These are phyloP conservation scores for Leccinum griseonigrum DNA, from an alignment of 1,284 basidiomycete genomes.

Conservation along the genomic window DNA sequence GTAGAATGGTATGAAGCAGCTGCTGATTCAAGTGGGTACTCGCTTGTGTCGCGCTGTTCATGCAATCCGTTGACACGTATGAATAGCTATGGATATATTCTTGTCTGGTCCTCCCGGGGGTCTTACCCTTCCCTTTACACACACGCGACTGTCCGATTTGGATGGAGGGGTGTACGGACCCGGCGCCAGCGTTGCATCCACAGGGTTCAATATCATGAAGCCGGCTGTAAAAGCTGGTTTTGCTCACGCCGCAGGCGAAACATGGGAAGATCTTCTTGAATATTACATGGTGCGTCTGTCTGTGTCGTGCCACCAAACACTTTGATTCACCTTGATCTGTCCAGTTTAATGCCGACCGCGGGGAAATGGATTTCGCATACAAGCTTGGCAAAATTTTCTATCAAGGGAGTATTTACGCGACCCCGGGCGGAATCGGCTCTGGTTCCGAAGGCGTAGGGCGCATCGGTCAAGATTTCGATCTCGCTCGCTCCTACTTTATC, in stretches of 20 bases:
- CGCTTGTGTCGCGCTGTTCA: conserved; percentile 28
- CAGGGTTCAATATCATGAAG: conserved; percentile 66
- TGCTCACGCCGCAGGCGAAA: conserved; percentile 82
- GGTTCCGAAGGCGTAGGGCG: conserved; percentile 87
- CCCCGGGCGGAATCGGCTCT: conserved; percentile 72
- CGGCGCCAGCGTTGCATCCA: conserved; percentile 89
- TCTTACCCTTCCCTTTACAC: conserved; percentile 77
- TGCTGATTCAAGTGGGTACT: conserved; percentile 69
- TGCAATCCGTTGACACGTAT: background rate
- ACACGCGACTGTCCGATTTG: conserved; percentile 86
- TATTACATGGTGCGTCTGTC: conserved; percentile 71
- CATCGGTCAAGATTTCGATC: conserved; percentile 69
- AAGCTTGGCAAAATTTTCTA: conserved; percentile 93
- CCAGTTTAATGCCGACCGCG: conserved; percentile 90
- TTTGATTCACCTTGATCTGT: conserved; percentile 6
- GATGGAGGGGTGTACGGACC: conserved; percentile 91
- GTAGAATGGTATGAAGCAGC: conserved; percentile 86
- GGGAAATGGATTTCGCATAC: conserved; percentile 82
- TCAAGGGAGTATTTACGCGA: conserved; percentile 82
- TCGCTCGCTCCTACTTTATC: conserved; percentile 80
- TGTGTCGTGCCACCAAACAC: background rate
- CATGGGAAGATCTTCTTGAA: conserved; percentile 89
- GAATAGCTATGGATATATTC: conserved; percentile 68
- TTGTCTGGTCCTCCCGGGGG: conserved; percentile 90
- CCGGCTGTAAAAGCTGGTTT: conserved; percentile 83